Evolutionary conservation across 768 basidiomycete species (phyloP), one percentile per base, ranked within the genome.

Genomic region (Sarcomyxa edulis): DNA sequence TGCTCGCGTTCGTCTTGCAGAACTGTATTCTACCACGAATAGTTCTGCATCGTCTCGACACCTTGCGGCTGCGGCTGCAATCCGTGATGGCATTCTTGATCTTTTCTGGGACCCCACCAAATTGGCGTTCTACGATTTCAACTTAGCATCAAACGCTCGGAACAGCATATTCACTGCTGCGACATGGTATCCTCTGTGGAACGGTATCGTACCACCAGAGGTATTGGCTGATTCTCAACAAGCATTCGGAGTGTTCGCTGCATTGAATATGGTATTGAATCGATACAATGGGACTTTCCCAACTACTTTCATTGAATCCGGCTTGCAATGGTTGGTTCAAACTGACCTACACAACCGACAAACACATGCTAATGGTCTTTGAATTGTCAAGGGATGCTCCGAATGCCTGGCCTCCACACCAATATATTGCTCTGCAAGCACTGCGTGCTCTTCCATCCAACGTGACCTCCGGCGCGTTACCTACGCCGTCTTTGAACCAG

Each of bases 111-210:
- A 95, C 53, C 47, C 77, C 0, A 60, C 65, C 6, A 87, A 85
- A 66, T 66, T 90, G n/a, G 84, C 84, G 0, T 95, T 94, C 61
- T 94, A 94, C 51, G 93, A 95, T 59, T 96, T 85, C 62, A 89
- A 91, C 56, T 58, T 83, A 27, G 81, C 76, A 6, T 71, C 80
- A 2, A 78, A 81, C 35, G 53, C 73, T 10, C 77, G 84, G 37
- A 81, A 78, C 50, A 59, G 49, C 33, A 53, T 89, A 21, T 92
- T 83, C 64, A 77, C 77, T n/a, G 70, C 64, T 2, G 92, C 87
- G 1, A 78, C 75, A 1, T 92, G 80, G 65, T 91, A 90, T 56
- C 88, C 93, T 0, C 66, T 84, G 34, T 96, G 92, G 94, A 81
- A 72, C 36, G 84, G 79, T 12, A 92, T 97, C 50, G 66, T 91